These are phyloP conservation scores for Ochromonas danica DNA, from an alignment of 108 stramenopile species.

Conservation along the genomic window DNA sequence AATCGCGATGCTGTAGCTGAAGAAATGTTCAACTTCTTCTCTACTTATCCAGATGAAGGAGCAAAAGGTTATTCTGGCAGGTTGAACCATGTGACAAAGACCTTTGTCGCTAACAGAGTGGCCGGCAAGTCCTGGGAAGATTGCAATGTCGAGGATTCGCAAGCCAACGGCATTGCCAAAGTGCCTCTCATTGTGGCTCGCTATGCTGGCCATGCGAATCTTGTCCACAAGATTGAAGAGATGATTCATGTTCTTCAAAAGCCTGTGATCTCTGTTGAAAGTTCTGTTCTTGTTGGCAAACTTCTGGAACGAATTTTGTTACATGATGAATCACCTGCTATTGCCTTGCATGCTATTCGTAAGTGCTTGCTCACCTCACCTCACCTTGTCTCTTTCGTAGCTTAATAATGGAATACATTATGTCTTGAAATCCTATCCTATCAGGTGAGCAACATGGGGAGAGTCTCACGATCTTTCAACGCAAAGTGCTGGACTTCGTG, in stretches of 20 bases:
- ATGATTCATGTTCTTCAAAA: background rate
- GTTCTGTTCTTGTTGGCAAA: background rate
- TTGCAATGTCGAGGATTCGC: background rate
- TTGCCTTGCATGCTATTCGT: too few relatives aligned
- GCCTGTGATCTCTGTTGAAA: background rate
- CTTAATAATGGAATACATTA: too few relatives aligned
- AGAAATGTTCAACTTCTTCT: background rate
- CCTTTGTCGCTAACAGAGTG: background rate
- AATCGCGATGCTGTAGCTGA: background rate
- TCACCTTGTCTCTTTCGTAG: too few relatives aligned
- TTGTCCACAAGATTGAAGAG: background rate
- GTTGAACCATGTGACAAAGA: background rate
- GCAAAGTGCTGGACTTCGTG: background rate
- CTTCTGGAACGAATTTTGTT: background rate
- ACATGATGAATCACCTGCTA: background rate
- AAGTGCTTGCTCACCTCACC: too few relatives aligned
- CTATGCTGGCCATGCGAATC: background rate
- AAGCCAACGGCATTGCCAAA: background rate
- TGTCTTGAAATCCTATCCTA: background rate
- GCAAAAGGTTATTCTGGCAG: background rate
- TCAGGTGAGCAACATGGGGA: background rate
- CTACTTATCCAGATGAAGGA: background rate
- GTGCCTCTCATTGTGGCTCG: background rate
- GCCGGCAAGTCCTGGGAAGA: background rate
- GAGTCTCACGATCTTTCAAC: background rate